Base-by-base conservation (phyloP, 345 rosid genomes). In the Turnera subulata region DNA sequence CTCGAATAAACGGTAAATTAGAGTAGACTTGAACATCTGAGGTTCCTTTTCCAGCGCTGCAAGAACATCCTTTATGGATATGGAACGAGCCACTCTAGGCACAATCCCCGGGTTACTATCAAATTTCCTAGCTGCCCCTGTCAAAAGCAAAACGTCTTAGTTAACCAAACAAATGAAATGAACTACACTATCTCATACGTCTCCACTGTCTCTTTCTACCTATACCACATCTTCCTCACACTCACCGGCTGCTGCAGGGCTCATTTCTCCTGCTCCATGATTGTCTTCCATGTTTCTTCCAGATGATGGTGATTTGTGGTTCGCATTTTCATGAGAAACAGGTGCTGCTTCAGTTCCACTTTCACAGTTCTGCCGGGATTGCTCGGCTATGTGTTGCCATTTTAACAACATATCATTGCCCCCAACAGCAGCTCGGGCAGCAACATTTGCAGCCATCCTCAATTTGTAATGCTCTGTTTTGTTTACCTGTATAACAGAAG, bases 391-490 rank as follows among this genome's bases (percentile, higher is more conserved):
- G 46, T 84, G 78, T 76, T 85, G 97, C 99, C 97, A 94, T 80
- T 89, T 94, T 16, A 92, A 88, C 25, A 87, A 55, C 83, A 87
- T 56, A 71, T 94, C 95, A 61, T 84, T 95, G 62, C 95, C 99
- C 63, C 99, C 97, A 6, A 79, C 92, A 65, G 99, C 99, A 69
- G 86, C 96, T 53, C 95, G 84, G 40, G 97, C 99, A 73, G 97
- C 99, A 62, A 94, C 96, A 58, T 90, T 93, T 73, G 99, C 97
- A 52, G 97, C 99, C 10, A 87, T 65, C 76, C 99, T 94, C 99
- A 94, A 82, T 80, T 94, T 93, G 74, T 93, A 95, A 58, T 90
- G 96, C 53, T 87, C 99, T 64, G 87, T 97, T 76, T 85, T 93
- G 79, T 84, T 89, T 59, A 13, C 85, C 91, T 84, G 64, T 38